Evolutionary conservation across 495 filamentous ascomycete genomes (phyloP), one percentile per base, ranked within the genome.

Genomic region (Penicillium nucicola): DNA sequence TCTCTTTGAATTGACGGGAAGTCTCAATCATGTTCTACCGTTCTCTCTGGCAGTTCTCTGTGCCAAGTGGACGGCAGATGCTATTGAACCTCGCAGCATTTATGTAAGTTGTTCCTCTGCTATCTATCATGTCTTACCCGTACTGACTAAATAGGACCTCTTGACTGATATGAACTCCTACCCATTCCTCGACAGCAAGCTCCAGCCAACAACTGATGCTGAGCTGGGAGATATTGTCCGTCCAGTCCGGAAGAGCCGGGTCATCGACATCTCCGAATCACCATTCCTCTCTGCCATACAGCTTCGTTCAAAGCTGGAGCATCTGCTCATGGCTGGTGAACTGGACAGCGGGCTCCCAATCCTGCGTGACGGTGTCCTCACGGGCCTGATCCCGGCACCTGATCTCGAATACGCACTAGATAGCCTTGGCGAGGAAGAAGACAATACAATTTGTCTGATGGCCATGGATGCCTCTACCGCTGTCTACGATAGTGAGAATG

Each of bases 161-260:
- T 77, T 98, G 22, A 97, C 92, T 0, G 90, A 95, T 56, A 90
- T 98, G 85, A 97, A 98, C 67, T 87, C 90, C 9, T 98, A 97
- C 56, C 93, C 93, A 1, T 95, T 91, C 70, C 81, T 98, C 22
- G 90, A 95, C 70, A 95, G 90, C 70, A 98, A 97, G 61, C 80
- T 90, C 43, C 90, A 92, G 41, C 89, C 91, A 4, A 74, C 92
- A 20, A 93, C 95, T 67, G 95, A 91, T 7, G 82, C 84, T 4
- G 84, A 89, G 34, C 78, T 98, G 3, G 85, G 84, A 13, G 92
- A 96, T 45, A 95, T 98, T 37, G 88, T 90, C 5, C 84, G 87
- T 3, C 82, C 84, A 8, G 70, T 86, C 4, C 86, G 88, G 11
- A 75, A 77, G 36, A 82, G 89, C 57, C 80, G 92, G 31, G 74